Base-by-base conservation (phyloP, 495 filamentous ascomycete genomes). In the Tuber borchii region DNA sequence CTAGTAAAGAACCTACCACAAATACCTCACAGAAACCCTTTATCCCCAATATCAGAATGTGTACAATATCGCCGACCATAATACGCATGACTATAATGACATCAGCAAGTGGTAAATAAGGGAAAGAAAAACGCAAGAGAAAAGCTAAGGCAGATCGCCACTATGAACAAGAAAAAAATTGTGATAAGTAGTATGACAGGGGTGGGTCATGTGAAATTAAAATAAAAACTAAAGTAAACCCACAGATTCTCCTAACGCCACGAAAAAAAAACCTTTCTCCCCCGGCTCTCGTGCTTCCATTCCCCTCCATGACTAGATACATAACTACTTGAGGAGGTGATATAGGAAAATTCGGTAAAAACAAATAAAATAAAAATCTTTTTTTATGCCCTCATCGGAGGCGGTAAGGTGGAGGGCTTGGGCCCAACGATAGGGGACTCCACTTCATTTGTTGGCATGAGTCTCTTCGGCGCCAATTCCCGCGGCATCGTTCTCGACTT, bases 401-500 rank as follows among this genome's bases (percentile, higher is more conserved):
- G 56, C n/a, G 26, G 26, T 17, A 31, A 31, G 12, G 12, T 19
- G 1, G 12, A 16, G 51, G 2, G 10, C 56, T 65, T 65, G 14
- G 14, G 5, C 16, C 12, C 14, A 4, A 14, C 56, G 14, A 34
- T 31, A 65, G 26, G 34, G 56, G 26, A 34, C 26, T 34, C 56
- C 14, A 34, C 34, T 16, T 65, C 56, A 65, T 14, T 34, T 12
- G 26, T 65, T 16, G 14, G 26, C 26, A 4, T 17, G 56, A 65
- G 56, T 34, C 14, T 65, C 56, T 19, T 17, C 6, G 31, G 56
- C 26, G 14, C 56, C 26, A 65, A 65, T n/a, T 3, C 56, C 26
- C 31, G 14, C 26, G 26, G 26, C 26, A 65, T 65, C 26, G 31
- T 34, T 45, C 37, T 73, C 73, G 16, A 71, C 70, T 20, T 79